A percentile compares a stretch with the other conserved stretches of the same genome.
These are phyloP conservation scores for Boletus sp. DNA, from an alignment of 768 basidiomycete species.

Conservation along the genomic window DNA sequence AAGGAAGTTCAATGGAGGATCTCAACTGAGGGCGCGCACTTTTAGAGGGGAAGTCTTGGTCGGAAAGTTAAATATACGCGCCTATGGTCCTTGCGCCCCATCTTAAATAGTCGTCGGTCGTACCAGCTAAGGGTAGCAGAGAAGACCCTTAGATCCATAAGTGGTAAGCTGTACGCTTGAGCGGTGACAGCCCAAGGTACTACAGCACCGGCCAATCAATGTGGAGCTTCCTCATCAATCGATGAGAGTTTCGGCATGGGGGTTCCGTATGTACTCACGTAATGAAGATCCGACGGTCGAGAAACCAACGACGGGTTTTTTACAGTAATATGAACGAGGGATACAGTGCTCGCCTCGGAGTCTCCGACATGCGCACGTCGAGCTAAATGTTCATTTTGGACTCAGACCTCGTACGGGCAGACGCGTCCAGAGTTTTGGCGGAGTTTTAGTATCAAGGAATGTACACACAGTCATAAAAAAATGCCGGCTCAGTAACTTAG, in stretches of 20 bases:
- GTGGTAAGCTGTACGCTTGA: conserved; percentile 7
- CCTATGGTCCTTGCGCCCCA: background rate
- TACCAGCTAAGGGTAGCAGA: conserved; percentile 15
- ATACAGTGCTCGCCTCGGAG: no score
- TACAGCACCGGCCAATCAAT: conserved; percentile 1
- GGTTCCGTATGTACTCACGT: conserved; percentile 9
- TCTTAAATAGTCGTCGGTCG: conserved; percentile 17
- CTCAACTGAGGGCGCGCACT: background rate
- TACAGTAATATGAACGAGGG: background rate
- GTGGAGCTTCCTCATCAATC: conserved; percentile 4
- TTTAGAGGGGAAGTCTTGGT: conserved; percentile 4
- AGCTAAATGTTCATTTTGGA: no score
- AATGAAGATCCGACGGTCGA: background rate
- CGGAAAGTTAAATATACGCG: conserved; percentile 2
- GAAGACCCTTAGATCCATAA: conserved; percentile 16
- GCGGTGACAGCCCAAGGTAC: background rate
- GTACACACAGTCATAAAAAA: no score
- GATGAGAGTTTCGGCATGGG: background rate
- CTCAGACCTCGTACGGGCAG: no score
- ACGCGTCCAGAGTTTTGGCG: no score
- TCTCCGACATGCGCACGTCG: no score
- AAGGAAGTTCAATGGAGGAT: background rate
- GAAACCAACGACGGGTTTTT: background rate
- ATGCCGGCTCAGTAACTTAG: background rate
- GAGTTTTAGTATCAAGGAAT: no score